A percentile compares a stretch with the other conserved stretches of the same genome.
phyloP scores from a whole-genome alignment of 1,139 yeast genomes.

The Kluyveromyces marxianus region DNA sequence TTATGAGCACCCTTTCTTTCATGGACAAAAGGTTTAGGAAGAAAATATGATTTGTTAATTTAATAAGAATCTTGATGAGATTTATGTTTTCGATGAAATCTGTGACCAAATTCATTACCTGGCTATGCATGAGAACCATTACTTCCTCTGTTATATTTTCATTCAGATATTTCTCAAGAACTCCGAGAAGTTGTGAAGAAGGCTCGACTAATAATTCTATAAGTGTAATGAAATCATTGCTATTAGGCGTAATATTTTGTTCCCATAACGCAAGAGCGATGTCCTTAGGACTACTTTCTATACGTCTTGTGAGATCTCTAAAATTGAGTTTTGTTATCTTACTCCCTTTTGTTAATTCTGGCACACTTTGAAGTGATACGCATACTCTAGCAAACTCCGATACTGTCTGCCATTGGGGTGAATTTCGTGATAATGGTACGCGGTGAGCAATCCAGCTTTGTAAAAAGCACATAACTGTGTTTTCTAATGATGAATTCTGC shows the following conservation, averaged over 20 bases:
- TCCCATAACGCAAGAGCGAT: constrained; percentile 16
- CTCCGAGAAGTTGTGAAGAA: background rate
- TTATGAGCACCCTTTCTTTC: background rate
- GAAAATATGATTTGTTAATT: constrained; percentile 14
- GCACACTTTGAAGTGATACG: background rate
- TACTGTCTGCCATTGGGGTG: constrained; percentile 4
- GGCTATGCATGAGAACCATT: background rate
- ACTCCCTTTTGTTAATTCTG: constrained; percentile 8
- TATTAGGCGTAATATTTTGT: background rate
- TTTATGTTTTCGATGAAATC: background rate
- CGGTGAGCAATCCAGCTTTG: constrained; percentile 12
- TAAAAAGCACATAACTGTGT: constrained; percentile 11
- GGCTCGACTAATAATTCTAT: background rate
- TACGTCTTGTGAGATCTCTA: constrained; percentile 14
- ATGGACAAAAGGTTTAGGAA: background rate
- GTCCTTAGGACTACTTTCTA: constrained; percentile 10
- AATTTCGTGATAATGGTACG: constrained; percentile 3
- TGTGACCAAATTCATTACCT: background rate
- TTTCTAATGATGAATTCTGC: background rate
- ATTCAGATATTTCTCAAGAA: background rate
- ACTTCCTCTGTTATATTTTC: background rate
- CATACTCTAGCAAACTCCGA: background rate
- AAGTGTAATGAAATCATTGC: background rate
- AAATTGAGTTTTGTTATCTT: constrained; percentile 16
- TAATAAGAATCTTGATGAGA: constrained; percentile 16